Conservation (phyloP, 805 yeast species). For the Scheffersomyces lignosus region DNA sequence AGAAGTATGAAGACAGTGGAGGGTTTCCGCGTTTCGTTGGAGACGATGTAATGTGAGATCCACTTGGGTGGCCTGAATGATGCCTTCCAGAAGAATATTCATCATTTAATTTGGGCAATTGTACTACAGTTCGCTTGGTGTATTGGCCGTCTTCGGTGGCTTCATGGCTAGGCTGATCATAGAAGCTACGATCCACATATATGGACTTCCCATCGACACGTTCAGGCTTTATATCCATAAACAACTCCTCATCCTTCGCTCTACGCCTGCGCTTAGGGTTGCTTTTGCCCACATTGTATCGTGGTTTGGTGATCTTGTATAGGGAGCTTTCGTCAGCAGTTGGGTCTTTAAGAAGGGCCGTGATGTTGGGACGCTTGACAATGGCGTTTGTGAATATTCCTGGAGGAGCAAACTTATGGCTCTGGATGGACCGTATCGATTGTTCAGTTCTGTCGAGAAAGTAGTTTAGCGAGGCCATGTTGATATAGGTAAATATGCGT, state of each 20-base stretch:
- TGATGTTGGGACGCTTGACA: slow-evolving; percentile 50
- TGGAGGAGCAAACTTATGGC: slow-evolving; percentile 51
- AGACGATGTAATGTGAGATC: slow-evolving; percentile 8
- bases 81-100: neutral
- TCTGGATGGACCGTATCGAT: slow-evolving; percentile 39
- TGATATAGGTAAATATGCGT: too few relatives aligned
- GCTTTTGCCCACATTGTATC: slow-evolving; percentile 1
- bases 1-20: slow-evolving; percentile 5
- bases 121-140: slow-evolving; percentile 28
- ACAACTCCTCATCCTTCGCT: neutral
- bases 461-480: slow-evolving; percentile 21
- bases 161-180: slow-evolving; percentile 18
- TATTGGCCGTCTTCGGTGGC: slow-evolving; percentile 22
- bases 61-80: slow-evolving; percentile 1
- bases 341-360: slow-evolving; percentile 60
- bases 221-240: slow-evolving; percentile 34
- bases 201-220: slow-evolving; percentile 51
- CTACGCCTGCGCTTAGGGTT: neutral
- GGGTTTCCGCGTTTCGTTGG: slow-evolving; percentile 11
- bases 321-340: slow-evolving; percentile 51
- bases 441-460: slow-evolving; percentile 35
- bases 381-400: slow-evolving; percentile 70
- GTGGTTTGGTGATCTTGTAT: slow-evolving; percentile 40
- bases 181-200: slow-evolving; percentile 32
- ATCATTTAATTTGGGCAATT: slow-evolving; percentile 21